Evolutionary conservation across 441 rosid genomes (phyloP), one percentile per base, ranked within the genome.

Genomic region (Isatis lusitanica): DNA sequence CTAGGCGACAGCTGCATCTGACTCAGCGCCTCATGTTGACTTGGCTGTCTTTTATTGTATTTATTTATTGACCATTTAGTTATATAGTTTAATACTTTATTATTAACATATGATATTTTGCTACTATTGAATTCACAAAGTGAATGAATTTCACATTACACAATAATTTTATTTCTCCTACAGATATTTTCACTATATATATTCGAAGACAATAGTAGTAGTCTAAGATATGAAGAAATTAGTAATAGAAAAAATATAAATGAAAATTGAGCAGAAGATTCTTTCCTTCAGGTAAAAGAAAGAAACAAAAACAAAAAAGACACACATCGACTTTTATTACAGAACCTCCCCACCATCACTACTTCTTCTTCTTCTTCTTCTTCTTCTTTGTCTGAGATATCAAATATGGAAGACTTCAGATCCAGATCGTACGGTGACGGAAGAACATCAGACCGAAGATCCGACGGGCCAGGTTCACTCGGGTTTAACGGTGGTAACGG

Each of bases 381-480:
- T 55, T 21, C 53, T 51, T 50, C 40, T 40, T 40, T 5, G 38
- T 63, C 52, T 56, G 31, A 47, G 10, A 16, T 10, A 16, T 36
- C 50, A 67, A 53, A 60, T n/a, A 90, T 92, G 98, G 97, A 90
- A 74, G 77, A 80, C 31, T 90, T 72, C 77, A 92, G 97, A 90
- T 94, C 97, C 72, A 84, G 76, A 76, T 92, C 96, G 28, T 86
- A 85, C 85, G 87, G 82, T 66, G 88, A 84, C 42, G 88, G 83
- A 61, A 85, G 73, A 80, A 81, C 71, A 72, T 68, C 82, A 72
- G 85, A 80, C 64, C 30, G 38, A 30, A 55, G 79, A 73, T 73
- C 74, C n/a, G 15, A 73, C 63, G 74, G 78, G 28, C 81, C 53
- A 55, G 74, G 65, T 62, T 68, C 74, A 39, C 39, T 73, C 38